Evolutionary conservation across 495 filamentous ascomycete genomes (phyloP).

Genomic region (Tuber magnatum): DNA sequence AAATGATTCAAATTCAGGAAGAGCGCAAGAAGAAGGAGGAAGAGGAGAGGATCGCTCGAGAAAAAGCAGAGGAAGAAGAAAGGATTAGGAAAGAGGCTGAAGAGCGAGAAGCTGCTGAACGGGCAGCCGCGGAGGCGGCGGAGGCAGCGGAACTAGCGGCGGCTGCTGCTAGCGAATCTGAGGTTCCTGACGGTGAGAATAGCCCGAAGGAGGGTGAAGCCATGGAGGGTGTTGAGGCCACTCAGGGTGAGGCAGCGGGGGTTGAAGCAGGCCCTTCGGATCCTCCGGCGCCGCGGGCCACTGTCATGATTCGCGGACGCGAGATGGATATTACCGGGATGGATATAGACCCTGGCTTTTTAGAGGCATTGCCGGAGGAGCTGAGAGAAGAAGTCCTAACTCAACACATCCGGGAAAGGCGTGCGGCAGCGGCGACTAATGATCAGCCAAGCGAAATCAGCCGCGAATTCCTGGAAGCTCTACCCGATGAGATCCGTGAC

Average conservation of each 20-base stretch:
- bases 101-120: slow-evolving; percentile 50
- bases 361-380: slow-evolving; percentile 89
- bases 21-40: slow-evolving; percentile 62
- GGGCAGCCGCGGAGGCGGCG: slow-evolving; percentile 42
- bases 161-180: slow-evolving; percentile 47
- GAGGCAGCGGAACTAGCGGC: slow-evolving; percentile 38
- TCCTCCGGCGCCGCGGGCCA: slow-evolving; percentile 53
- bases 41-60: slow-evolving; percentile 50
- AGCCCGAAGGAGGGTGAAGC: slow-evolving; percentile 48
- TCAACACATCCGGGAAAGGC: slow-evolving; percentile 71
- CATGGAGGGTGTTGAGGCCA: slow-evolving; percentile 82
- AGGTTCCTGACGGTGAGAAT: slow-evolving; percentile 44
- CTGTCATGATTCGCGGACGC: slow-evolving; percentile 73
- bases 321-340: slow-evolving; percentile 86
- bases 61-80: slow-evolving; percentile 57
- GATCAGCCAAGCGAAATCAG: slow-evolving; percentile 82
- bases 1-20: slow-evolving; percentile 45
- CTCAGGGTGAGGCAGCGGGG: slow-evolving; percentile 43
- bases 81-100: slow-evolving; percentile 54
- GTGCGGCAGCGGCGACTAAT: slow-evolving; percentile 62
- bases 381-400: slow-evolving; percentile 92
- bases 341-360: slow-evolving; percentile 87
- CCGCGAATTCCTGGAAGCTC: slow-evolving; percentile 86
- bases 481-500: slow-evolving; percentile 79
- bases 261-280: slow-evolving; percentile 49